Base-by-base conservation (phyloP, 768 basidiomycete species). In the Leccinellum rugosiceps region DNA sequence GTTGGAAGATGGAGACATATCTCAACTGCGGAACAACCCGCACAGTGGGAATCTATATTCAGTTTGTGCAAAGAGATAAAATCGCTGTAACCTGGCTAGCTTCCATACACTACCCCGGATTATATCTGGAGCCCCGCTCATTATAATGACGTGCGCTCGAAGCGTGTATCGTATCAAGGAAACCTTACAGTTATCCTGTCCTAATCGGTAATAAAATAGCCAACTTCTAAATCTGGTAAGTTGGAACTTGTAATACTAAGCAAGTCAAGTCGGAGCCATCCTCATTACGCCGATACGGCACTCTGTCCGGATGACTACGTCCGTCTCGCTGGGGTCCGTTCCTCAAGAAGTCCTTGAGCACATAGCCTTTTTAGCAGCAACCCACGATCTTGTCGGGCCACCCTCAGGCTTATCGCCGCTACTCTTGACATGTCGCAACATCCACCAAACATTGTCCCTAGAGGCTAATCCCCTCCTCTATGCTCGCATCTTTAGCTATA, bases 341-440 rank as follows among this genome's bases (percentile, higher is more conserved):
- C 92, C 92, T 14, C 82, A 81, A 58, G 92, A 94, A 72, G 79
- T 94, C 38, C 78, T 94, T 46, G 87, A 93, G 67, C 84, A 85
- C 51, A 85, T 95, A 63, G 89, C 89, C 1, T 85, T 80, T 67
- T 84, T 83, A 63, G 72, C 83, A 41, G 83, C 80, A 8, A 83
- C 83, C 4, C 66, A 78, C 5, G 62, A 55, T 30, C 72, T 80
- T 50, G 74, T 84, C 43, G 87, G 88, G 17, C 87, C 89, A 8
- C 88, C 87, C 15, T 74, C 80, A 1, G 76, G 75, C 32, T 73
- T 92, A 30, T 53, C 79, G n/a, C 75, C 85, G 11, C 73, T 93
- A 21, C 76, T 89, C 15, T 61, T 72, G 32, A 75, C 80, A 31
- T 83, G 78, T 69, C 80, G 76, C 52, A 72, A 67, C 38, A 72